Evolutionary conservation across 257 asterid species (phyloP).

Genomic region (Solanum bukasovii): DNA sequence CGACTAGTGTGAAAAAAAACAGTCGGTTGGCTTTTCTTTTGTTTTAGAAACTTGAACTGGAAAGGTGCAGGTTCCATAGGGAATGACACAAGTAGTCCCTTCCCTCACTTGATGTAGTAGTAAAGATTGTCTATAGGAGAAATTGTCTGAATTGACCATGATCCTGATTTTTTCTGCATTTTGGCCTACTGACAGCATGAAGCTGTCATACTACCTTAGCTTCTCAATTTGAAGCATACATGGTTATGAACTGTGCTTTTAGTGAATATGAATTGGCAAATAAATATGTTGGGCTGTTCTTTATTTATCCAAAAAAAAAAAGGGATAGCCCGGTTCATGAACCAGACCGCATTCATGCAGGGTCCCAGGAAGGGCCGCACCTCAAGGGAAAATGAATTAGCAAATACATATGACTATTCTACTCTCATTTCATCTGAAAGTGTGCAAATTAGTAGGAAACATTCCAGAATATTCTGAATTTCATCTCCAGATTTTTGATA

Average conservation of each 20-base stretch:
- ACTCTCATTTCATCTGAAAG: neutral
- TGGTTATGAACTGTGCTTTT: neutral
- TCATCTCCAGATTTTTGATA: neutral
- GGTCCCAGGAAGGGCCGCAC: neutral
- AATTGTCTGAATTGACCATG: neutral
- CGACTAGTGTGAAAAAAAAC: neutral
- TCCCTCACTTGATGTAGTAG: neutral
- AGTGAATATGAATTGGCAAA: neutral
- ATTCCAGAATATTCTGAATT: neutral
- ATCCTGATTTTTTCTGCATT: neutral
- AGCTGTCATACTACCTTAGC: neutral
- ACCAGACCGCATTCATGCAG: neutral
- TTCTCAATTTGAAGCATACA: neutral
- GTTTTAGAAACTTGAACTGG: neutral
- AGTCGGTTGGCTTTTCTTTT: neutral
- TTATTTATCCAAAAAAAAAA: neutral
- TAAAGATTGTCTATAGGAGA: neutral
- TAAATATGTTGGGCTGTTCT: neutral
- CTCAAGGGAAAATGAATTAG: neutral
- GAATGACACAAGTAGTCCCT: neutral
- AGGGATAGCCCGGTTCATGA: neutral
- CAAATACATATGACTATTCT: neutral
- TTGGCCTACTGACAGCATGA: neutral
- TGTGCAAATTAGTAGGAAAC: neutral
- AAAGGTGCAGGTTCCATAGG: neutral